Percentiles rank a stretch among this genome's conserved stretches.
Conservation (phyloP, 768 basidiomycete species). For the Mycena capillaripes region DNA sequence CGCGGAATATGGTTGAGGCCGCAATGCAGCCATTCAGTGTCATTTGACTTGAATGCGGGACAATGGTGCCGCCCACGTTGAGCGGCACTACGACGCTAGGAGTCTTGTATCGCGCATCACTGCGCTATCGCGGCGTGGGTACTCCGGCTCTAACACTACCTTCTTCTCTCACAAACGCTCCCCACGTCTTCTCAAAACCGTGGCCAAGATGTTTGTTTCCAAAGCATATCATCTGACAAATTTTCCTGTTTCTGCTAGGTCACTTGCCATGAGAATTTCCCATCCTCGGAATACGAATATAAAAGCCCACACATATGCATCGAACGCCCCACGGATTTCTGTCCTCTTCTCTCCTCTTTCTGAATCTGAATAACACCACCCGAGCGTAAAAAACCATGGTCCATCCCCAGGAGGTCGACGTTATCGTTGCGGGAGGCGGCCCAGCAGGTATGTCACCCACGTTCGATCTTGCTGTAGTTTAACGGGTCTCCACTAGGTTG, state of each 20-base stretch:
- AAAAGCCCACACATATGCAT: slow-evolving; percentile 17
- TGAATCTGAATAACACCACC: slow-evolving; percentile 11
- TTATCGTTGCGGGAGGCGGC: slow-evolving; percentile 79
- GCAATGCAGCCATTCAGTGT: neutral
- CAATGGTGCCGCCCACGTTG: neutral
- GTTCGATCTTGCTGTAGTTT: too few relatives aligned
- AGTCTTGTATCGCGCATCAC: neutral
- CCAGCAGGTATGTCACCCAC: slow-evolving; percentile 62
- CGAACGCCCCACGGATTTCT: slow-evolving; percentile 15
- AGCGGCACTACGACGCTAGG: neutral
- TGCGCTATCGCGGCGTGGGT: slow-evolving; percentile 24
- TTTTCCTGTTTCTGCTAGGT: slow-evolving; percentile 13
- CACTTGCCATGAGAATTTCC: slow-evolving; percentile 30
- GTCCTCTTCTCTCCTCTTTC: slow-evolving; percentile 7
- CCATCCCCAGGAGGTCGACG: slow-evolving; percentile 80
- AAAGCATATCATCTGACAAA: slow-evolving; percentile 36
- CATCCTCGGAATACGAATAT: slow-evolving; percentile 22
- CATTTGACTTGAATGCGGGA: slow-evolving; percentile 22
- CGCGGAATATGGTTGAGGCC: slow-evolving; percentile 16
- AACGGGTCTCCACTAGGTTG: slow-evolving; percentile 56
- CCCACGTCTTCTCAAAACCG: slow-evolving; percentile 7
- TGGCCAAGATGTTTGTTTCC: slow-evolving; percentile 22
- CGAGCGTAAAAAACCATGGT: slow-evolving; percentile 47
- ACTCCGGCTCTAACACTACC: slow-evolving; percentile 15
- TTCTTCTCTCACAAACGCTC: slow-evolving; percentile 35